Evolutionary conservation across 371 early-diverging fungal species (phyloP).

Genomic region (Mortierella sp.): DNA sequence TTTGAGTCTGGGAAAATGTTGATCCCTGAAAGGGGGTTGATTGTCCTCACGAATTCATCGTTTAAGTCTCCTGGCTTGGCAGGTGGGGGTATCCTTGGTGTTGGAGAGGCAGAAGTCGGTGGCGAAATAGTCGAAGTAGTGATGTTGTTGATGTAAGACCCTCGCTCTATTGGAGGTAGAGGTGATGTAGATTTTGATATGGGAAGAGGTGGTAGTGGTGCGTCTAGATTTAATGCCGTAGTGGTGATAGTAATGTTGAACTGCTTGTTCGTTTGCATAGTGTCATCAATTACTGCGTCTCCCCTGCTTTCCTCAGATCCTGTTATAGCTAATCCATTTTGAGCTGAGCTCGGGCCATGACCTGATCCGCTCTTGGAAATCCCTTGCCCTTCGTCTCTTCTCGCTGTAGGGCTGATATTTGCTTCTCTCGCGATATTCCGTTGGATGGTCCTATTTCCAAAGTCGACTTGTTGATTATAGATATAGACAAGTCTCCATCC

Average conservation of each 20-base stretch:
- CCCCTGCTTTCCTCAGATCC: conserved; percentile 3
- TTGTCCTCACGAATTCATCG: background rate
- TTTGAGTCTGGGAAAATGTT: conserved; percentile 18
- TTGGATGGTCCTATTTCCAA: conserved; percentile 28
- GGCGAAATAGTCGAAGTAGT: background rate
- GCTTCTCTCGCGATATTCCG: conserved; percentile 9
- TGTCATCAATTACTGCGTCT: background rate
- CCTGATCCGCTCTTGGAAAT: conserved; percentile 3
- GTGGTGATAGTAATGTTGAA: background rate
- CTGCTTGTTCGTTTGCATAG: background rate
- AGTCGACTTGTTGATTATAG: conserved; percentile 48
- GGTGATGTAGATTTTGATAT: background rate
- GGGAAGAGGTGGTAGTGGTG: background rate
- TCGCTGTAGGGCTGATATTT: background rate
- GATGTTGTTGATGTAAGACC: background rate
- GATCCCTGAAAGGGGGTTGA: conserved; percentile 8
- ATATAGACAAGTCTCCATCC: conserved; percentile 51
- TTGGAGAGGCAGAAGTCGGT: background rate
- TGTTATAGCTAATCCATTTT: conserved; percentile 2
- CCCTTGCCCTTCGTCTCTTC: background rate
- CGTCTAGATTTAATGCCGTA: conserved; percentile 4
- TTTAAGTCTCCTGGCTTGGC: background rate
- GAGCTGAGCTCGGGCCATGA: background rate
- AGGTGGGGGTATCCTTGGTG: background rate
- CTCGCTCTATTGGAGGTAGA: background rate